Evolutionary conservation across 108 stramenopile genomes (phyloP).

Genomic region (Cyclotella choctawhatcheeana): DNA sequence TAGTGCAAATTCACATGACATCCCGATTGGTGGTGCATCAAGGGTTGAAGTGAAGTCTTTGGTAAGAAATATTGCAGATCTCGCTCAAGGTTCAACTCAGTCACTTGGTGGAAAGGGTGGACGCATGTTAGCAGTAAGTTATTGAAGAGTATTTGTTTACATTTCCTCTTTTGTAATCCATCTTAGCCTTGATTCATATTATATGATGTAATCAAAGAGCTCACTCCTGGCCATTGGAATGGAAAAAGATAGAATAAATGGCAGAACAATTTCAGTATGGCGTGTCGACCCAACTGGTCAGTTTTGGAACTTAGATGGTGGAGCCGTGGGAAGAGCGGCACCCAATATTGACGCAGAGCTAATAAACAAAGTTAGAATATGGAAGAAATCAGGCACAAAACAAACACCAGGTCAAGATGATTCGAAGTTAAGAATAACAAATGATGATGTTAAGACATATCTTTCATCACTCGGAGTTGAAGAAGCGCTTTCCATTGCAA

Average conservation of each 20-base stretch:
- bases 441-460: slow-evolving; percentile 43
- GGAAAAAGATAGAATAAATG: neutral
- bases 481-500: slow-evolving; percentile 46
- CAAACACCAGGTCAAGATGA: neutral
- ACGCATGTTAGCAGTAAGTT: slow-evolving; percentile 53
- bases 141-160: too few species aligned
- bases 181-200: too few species aligned
- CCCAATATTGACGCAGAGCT: slow-evolving; percentile 51
- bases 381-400: slow-evolving; percentile 13
- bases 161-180: too few species aligned
- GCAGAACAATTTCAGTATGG: slow-evolving; percentile 51
- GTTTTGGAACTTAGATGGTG: slow-evolving; percentile 76
- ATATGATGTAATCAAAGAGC: too few species aligned
- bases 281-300: slow-evolving; percentile 84
- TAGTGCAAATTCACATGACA: neutral
- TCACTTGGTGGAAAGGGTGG: slow-evolving; percentile 43
- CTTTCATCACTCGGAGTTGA: slow-evolving; percentile 26
- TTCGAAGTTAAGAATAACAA: neutral
- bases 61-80: slow-evolving; percentile 68
- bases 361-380: slow-evolving; percentile 19
- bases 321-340: slow-evolving; percentile 65
- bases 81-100: slow-evolving; percentile 75
- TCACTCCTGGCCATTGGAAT: slow-evolving; percentile 63
- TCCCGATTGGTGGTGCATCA: slow-evolving; percentile 32
- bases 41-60: slow-evolving; percentile 39